Conservation (phyloP, 768 basidiomycete species). For the Mrakia frigida region DNA sequence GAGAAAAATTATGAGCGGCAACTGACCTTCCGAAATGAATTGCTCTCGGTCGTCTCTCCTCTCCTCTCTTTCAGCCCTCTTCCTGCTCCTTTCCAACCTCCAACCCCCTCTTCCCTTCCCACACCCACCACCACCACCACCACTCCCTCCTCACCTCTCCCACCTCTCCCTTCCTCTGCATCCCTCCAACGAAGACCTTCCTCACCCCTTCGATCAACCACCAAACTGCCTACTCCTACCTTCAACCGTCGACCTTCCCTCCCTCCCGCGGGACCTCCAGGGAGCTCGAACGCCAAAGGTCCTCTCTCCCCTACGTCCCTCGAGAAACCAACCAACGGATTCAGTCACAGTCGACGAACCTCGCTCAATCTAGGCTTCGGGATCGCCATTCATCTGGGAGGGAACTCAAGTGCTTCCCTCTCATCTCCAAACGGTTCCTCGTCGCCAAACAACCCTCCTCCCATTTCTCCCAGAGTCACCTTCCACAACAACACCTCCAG, state of each 20-base stretch:
- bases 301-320: not conserved
- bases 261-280: not conserved
- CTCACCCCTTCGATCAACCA: not conserved
- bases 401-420: not conserved
- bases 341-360: constrained; percentile 5
- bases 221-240: not conserved
- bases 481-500: not conserved
- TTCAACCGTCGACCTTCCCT: not conserved
- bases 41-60: too few relatives aligned
- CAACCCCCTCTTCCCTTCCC: not conserved
- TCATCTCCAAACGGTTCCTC: not conserved
- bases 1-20: too few relatives aligned
- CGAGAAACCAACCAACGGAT: not conserved
- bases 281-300: not conserved
- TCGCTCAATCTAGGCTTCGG: constrained; percentile 11
- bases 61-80: constrained; percentile 6
- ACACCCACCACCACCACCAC: not conserved
- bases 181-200: not conserved
- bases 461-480: not conserved
- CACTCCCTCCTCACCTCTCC: not conserved
- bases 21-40: not conserved
- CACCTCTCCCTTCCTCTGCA: not conserved
- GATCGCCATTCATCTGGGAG: not conserved
- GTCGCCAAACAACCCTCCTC: not conserved
- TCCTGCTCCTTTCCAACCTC: not conserved